Evolutionary conservation across 2,329 filamentous ascomycete genomes (phyloP).

Genomic region (Fusarium sp.): DNA sequence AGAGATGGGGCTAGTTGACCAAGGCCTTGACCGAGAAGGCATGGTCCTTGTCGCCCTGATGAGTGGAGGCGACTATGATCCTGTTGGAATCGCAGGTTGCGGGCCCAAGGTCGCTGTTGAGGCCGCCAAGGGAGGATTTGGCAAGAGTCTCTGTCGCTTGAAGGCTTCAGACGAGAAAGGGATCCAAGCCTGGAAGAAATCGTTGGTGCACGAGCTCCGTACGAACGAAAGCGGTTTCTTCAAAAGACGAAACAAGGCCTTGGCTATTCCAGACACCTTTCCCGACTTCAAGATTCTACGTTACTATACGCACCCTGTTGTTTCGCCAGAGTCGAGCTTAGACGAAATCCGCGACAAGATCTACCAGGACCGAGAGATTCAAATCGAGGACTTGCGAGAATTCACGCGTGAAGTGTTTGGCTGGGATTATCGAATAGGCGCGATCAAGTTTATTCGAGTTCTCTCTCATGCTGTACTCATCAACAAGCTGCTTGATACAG

Average conservation of each 20-base stretch:
- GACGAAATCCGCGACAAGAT: slow-evolving; percentile 42
- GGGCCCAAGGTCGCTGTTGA: slow-evolving; percentile 91
- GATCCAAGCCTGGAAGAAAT: slow-evolving; percentile 76
- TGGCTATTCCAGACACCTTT: slow-evolving; percentile 83
- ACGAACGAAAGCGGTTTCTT: slow-evolving; percentile 90
- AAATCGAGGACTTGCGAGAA: slow-evolving; percentile 67
- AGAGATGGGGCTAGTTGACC: slow-evolving; percentile 58
- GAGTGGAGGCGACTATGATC: slow-evolving; percentile 94
- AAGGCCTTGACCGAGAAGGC: slow-evolving; percentile 81
- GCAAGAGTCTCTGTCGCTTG: slow-evolving; percentile 76
- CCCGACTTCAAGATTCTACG: slow-evolving; percentile 82
- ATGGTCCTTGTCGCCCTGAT: slow-evolving; percentile 96
- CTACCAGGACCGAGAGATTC: slow-evolving; percentile 36
- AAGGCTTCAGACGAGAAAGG: slow-evolving; percentile 67
- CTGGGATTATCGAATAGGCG: slow-evolving; percentile 82
- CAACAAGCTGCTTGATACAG: slow-evolving; percentile 58
- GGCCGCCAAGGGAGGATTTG: slow-evolving; percentile 89
- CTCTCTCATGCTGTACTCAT: slow-evolving; percentile 81
- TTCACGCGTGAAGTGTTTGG: slow-evolving; percentile 86
- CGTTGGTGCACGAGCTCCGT: slow-evolving; percentile 77
- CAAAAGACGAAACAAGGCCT: slow-evolving; percentile 75
- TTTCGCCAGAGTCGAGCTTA: slow-evolving; percentile 71
- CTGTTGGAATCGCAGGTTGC: slow-evolving; percentile 87
- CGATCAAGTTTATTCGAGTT: slow-evolving; percentile 84
- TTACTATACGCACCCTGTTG: slow-evolving; percentile 88